These are phyloP conservation scores for Fusarium sp. DNA, from an alignment of 2,329 filamentous ascomycete genomes.

Conservation along the genomic window DNA sequence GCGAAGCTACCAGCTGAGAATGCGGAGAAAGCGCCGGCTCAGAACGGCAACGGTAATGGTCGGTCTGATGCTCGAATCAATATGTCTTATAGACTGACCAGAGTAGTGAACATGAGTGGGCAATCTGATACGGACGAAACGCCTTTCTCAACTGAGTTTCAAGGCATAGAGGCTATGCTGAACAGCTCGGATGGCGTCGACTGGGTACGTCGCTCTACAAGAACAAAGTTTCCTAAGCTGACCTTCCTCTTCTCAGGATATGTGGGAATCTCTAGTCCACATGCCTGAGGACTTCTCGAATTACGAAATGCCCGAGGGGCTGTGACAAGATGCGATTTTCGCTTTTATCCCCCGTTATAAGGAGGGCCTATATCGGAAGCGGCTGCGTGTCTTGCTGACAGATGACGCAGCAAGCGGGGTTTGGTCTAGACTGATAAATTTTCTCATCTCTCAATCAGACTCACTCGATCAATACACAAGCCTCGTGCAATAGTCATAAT, in stretches of 20 bases:
- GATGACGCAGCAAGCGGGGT: not conserved
- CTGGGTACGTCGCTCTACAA: slow-evolving; percentile 5
- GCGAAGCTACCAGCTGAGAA: fast-evolving
- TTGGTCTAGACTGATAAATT: not conserved
- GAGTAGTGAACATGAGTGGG: not conserved
- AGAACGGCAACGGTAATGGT: not conserved
- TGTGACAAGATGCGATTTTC: not conserved
- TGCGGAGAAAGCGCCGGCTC: not conserved
- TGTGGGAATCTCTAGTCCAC: slow-evolving; percentile 29
- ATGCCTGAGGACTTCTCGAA: slow-evolving; percentile 22
- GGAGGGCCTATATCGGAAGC: too few species aligned
- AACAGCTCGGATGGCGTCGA: slow-evolving; percentile 28
- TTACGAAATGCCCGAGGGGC: slow-evolving; percentile 11
- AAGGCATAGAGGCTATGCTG: slow-evolving; percentile 29
- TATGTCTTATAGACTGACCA: not conserved
- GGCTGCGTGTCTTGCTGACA: not conserved
- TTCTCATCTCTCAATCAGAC: not conserved
- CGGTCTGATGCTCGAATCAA: fast-evolving
- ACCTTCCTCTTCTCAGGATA: not conserved
- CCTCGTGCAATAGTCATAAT: fast-evolving
- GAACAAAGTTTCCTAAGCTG: not conserved
- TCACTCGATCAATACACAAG: not conserved
- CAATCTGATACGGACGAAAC: not conserved
- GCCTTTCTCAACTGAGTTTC: slow-evolving; percentile 1
- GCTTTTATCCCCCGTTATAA: too few species aligned